A percentile compares a stretch with the other conserved stretches of the same genome.
Evolutionary conservation across 2,329 filamentous ascomycete species (phyloP).

Genomic region (Paracoccidioides brasiliensis): DNA sequence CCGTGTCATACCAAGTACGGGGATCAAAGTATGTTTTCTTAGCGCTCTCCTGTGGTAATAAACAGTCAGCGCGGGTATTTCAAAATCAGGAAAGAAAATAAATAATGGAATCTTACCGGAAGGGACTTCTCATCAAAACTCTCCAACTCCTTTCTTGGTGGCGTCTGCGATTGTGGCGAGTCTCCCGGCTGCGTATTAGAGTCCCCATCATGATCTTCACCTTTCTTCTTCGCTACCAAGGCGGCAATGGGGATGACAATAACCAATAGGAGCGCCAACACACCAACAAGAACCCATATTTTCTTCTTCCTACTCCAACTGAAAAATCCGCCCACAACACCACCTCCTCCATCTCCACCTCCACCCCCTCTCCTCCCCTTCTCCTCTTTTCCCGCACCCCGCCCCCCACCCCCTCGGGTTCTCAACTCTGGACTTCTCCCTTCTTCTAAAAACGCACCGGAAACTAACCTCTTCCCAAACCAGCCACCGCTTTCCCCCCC

Average conservation of each 20-base stretch:
- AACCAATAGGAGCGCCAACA: constrained; percentile 44
- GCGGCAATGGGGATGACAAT: constrained; percentile 57
- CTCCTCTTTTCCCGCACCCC: constrained; percentile 35
- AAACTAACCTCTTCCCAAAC: constrained; percentile 50
- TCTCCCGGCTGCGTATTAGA: constrained; percentile 16
- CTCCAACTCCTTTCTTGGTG: constrained; percentile 37
- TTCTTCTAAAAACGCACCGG: constrained; percentile 57
- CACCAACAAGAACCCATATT: constrained; percentile 43
- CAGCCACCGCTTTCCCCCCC: constrained; percentile 15
- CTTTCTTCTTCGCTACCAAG: constrained; percentile 48
- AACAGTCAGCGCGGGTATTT: constrained; percentile 7
- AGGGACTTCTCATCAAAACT: constrained; percentile 44
- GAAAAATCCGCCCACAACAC: constrained; percentile 15
- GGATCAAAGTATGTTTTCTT: constrained; percentile 73
- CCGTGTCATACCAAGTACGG: constrained; percentile 80
- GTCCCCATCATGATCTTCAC: constrained; percentile 14
- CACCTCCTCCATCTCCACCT: constrained; percentile 24
- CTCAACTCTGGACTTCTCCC: constrained; percentile 40
- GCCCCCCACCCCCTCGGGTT: constrained; percentile 36
- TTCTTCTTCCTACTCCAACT: constrained; percentile 31
- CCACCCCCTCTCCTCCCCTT: constrained; percentile 39
- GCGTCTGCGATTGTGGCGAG: constrained; percentile 16
- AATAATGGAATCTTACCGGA: constrained; percentile 31
- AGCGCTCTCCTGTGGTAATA: constrained; percentile 36
- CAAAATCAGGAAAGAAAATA: not conserved